These are phyloP conservation scores for Cairneyella variabilis DNA, from an alignment of 495 filamentous ascomycete species.

Conservation along the genomic window DNA sequence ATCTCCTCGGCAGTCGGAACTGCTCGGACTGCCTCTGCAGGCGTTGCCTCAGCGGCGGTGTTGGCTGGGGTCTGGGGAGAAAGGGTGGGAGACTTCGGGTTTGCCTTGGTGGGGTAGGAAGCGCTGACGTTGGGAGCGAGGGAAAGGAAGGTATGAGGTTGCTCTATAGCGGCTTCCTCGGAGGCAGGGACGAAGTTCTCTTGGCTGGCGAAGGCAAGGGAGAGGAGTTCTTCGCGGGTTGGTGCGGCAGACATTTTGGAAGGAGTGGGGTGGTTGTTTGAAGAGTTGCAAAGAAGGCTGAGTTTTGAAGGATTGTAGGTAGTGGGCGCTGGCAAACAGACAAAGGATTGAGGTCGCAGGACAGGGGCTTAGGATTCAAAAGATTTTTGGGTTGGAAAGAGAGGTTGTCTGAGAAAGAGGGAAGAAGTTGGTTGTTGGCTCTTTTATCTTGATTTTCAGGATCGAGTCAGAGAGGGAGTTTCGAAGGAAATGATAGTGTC, in stretches of 20 bases:
- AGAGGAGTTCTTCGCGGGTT: constrained; percentile 8
- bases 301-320: neutral
- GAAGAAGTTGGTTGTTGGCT: neutral
- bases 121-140: constrained; percentile 20
- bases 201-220: constrained; percentile 8
- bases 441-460: constrained; percentile 8
- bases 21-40: neutral
- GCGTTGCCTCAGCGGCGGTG: neutral
- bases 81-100: neutral
- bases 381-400: neutral
- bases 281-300: neutral
- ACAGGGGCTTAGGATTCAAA: neutral
- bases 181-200: constrained; percentile 9
- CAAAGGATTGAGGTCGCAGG: constrained; percentile 1
- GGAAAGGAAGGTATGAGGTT: constrained; percentile 19
- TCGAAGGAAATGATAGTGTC: neutral
- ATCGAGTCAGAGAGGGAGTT: neutral
- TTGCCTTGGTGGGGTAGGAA: constrained; percentile 16
- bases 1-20: neutral
- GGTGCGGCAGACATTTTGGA: neutral
- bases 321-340: no score
- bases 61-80: neutral
- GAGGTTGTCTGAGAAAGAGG: neutral
- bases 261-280: neutral
- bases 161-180: neutral